Evolutionary conservation across 2,329 filamentous ascomycete species (phyloP).

Genomic region (Phyllosticta ampelicida): DNA sequence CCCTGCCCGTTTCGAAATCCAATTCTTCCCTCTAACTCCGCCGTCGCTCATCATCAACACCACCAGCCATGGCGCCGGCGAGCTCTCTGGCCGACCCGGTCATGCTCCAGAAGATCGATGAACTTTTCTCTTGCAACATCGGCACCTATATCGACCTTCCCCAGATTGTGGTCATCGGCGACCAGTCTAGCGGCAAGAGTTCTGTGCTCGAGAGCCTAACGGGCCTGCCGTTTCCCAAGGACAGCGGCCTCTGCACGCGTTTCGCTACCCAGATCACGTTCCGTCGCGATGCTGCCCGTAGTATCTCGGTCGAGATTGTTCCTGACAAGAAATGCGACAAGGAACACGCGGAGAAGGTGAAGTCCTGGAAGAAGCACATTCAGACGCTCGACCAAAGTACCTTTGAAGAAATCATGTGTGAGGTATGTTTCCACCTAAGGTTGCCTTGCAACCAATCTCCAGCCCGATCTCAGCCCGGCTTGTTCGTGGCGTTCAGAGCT

Average conservation of each 20-base stretch:
- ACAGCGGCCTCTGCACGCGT: constrained; percentile 30
- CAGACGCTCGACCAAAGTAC: constrained; percentile 12
- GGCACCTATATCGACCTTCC: constrained; percentile 23
- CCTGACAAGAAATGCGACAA: constrained; percentile 19
- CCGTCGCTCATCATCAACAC: not conserved
- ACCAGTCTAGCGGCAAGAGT: constrained; percentile 31
- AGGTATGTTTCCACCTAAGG: not conserved
- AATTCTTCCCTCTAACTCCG: not conserved
- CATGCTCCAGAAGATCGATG: constrained; percentile 26
- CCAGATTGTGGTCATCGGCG: constrained; percentile 21
- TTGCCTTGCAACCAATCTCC: not conserved
- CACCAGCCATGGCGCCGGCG: not conserved
- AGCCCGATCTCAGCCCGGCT: not conserved
- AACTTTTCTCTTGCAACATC: constrained; percentile 25
- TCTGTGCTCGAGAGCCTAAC: constrained; percentile 26
- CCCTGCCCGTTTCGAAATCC: not conserved
- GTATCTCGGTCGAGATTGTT: constrained; percentile 28
- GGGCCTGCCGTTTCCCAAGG: constrained; percentile 28
- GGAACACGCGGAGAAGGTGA: constrained; percentile 15
- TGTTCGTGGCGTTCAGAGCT: not conserved
- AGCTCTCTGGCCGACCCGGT: not conserved
- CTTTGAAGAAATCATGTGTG: constrained; percentile 13
- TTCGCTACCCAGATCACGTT: constrained; percentile 40
- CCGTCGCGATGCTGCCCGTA: constrained; percentile 18
- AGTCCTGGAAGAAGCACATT: constrained; percentile 17